Evolutionary conservation across 2,329 filamentous ascomycete species (phyloP).

Genomic region (Macrophomina pseudophaseolina): DNA sequence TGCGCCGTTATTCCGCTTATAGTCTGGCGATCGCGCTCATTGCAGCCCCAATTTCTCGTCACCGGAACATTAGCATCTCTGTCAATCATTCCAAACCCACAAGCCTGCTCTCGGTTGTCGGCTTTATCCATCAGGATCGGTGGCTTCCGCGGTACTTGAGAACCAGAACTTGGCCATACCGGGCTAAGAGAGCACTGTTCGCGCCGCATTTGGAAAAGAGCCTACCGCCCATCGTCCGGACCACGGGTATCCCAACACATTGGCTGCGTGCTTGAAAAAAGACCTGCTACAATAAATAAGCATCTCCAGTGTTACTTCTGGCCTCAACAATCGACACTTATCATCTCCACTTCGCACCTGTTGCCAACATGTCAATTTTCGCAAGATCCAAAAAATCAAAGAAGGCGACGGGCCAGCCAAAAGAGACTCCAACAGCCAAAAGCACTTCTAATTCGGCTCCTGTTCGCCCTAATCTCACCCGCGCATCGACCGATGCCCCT

Average conservation of each 20-base stretch:
- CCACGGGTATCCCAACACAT: not conserved
- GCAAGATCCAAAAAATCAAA: slow-evolving; percentile 37
- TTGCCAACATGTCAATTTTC: slow-evolving; percentile 39
- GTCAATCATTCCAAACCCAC: not conserved
- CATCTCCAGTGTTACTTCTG: not conserved
- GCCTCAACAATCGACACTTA: not conserved
- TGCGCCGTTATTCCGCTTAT: not conserved
- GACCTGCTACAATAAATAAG: not conserved
- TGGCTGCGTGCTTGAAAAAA: not conserved
- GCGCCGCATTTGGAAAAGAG: not conserved
- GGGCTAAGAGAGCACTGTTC: not conserved
- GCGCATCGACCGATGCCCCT: slow-evolving; percentile 34
- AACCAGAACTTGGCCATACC: not conserved
- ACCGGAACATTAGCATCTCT: not conserved
- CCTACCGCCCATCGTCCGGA: not conserved
- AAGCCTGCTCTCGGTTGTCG: no score
- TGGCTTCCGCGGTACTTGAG: not conserved
- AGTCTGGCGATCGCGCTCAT: not conserved
- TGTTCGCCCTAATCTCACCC: slow-evolving; percentile 13
- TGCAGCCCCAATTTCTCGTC: not conserved
- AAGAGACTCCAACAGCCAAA: slow-evolving; percentile 31
- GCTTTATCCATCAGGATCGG: not conserved
- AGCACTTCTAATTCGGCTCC: slow-evolving; percentile 25
- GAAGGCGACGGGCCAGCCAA: slow-evolving; percentile 33
- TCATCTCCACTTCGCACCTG: not conserved